Evolutionary conservation across 2,329 filamentous ascomycete genomes (phyloP), one percentile per base, ranked within the genome.

Genomic region (Ascomycota sp.): DNA sequence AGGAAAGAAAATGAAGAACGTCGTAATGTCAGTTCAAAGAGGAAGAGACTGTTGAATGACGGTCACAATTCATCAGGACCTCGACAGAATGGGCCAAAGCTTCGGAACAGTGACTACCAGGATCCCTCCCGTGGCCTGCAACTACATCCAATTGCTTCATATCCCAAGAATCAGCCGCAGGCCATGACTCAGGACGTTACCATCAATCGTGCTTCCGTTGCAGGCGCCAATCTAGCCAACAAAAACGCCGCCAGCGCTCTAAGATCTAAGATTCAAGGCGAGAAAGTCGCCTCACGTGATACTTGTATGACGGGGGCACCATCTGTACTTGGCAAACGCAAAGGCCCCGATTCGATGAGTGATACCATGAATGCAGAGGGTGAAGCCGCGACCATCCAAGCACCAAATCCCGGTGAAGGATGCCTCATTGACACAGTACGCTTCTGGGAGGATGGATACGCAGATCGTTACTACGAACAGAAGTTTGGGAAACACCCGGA

Each of bases 381-480:
- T 32, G 69, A 59, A 35, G 68, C 73, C 19, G n/a, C 13, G 8
- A 5, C 62, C 5, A 48, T 57, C 25, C 54, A 65, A 13, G 54
- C 59, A 12, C 13, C 23, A 3, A 4, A 7, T 9, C 43, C 47
- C 2, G 72, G 76, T 4, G 74, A 78, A 25, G 65, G 15, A 17
- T 17, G 67, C 12, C 70, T 77, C 2, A 62, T 72, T 35, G 89
- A 98, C 46, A 81, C 75, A 12, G 79, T 98, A 30, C 71, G 76
- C 34, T 61, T 98, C 9, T 98, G 89, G 89, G 89, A 98, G 46
- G 75, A 85, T 30, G 89, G 89, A 7, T 98, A 98, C 48, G 75
- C 77, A 30, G 86, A 94, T 53, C 70, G 89, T 28, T 98, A 98
- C 52, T 98, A 98, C 47, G 77, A 93, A 48, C 82, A 93, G 49